Base-by-base conservation (phyloP, 371 early-diverging fungal genomes). In the Chytridiales sp. region DNA sequence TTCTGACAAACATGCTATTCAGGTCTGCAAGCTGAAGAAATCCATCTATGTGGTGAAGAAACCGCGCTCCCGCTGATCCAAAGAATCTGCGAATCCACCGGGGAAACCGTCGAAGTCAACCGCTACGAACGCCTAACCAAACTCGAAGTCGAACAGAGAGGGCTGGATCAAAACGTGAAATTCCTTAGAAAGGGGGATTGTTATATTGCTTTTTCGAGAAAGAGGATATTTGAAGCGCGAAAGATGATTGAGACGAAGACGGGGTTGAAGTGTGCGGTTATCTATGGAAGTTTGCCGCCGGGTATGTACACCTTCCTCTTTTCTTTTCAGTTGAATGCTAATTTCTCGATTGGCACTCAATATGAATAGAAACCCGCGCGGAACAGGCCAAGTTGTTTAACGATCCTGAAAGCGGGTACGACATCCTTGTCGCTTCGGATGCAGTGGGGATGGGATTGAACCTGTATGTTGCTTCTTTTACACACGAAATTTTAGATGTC, bases 391-490 rank as follows among this genome's bases (percentile, higher is more conserved):
- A 79, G 51, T 72, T 89, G 29, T 97, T 97, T 62, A 97, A 97
- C 67, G 90, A 91, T 51, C 87, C 88, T 1, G 62, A 80, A n/a
- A 83, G 83, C 48, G 86, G 78, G 9, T 86, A 87, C 56, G 87
- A 92, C 60, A 88, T 97, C 1, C 68, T 97, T 19, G 91, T 97
- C 13, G 94, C 97, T 4, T 91, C 92, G 43, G 98, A 97, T 76
- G 98, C 98, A 0, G 84, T 97, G 40, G 98, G 98, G 29, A 96
- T 97, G 97, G 98, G 98, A 0, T 76, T 96, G 3, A 96, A 97
- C 67, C 60, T 97, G 88, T 87, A 77, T 65, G 26, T 61, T 29
- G 3, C 24, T 3, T 24, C 22, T 6, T 29, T 47, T 0, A n/a
- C 4, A 39, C 21, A 5, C 40, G 38, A 2, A 4, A 43, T 40